Evolutionary conservation across 2,329 filamentous ascomycete species (phyloP).

Genomic region (Calycina herbarum): DNA sequence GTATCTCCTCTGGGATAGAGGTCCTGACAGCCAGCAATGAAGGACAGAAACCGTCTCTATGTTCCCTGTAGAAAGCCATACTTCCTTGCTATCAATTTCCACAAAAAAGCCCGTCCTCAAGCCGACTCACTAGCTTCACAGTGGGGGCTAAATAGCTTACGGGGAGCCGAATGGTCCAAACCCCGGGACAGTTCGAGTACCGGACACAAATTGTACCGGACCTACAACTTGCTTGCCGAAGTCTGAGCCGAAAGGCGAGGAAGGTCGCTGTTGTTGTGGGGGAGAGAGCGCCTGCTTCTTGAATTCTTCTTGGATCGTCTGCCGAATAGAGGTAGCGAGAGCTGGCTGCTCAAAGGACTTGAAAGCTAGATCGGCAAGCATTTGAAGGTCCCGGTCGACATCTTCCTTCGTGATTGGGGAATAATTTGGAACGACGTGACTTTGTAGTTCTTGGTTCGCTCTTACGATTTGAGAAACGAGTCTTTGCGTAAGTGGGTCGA

Average conservation of each 20-base stretch:
- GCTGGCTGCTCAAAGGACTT: neutral
- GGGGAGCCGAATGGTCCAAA: too few relatives aligned
- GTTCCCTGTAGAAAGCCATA: neutral
- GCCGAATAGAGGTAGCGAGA: neutral
- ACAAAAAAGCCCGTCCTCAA: too few relatives aligned
- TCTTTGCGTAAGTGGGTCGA: neutral
- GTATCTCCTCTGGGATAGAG: neutral
- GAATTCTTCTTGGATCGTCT: neutral
- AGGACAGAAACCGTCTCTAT: neutral
- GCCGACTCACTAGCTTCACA: too few relatives aligned
- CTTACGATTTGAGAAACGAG: neutral
- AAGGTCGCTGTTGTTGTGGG: too few relatives aligned
- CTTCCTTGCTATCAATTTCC: too few relatives aligned
- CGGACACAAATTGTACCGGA: too few relatives aligned
- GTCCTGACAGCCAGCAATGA: neutral
- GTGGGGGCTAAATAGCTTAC: too few relatives aligned
- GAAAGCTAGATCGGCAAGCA: neutral
- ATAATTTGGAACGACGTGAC: neutral
- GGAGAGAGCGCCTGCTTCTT: neutral
- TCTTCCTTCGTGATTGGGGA: neutral
- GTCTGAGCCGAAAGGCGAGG: too few relatives aligned
- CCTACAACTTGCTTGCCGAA: too few relatives aligned
- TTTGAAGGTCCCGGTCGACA: neutral
- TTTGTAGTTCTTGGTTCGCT: neutral
- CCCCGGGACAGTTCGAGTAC: too few relatives aligned